Evolutionary conservation across 2,329 filamentous ascomycete species (phyloP).

Genomic region (Botrytis hyacinthi): DNA sequence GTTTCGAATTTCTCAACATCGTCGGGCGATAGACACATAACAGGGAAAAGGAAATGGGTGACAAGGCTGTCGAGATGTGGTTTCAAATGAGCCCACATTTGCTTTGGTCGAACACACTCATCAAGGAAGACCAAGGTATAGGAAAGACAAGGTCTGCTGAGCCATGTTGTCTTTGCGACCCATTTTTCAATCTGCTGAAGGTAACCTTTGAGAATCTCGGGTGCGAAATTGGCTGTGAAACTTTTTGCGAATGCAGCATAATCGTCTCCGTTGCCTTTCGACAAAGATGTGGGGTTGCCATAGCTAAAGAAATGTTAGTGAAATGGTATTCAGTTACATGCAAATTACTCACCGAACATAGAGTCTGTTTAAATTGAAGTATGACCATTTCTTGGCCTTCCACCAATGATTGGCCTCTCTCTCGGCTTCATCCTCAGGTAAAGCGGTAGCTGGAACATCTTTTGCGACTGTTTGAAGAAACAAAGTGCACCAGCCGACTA

Average conservation of each 20-base stretch:
- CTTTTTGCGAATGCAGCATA: constrained; percentile 81
- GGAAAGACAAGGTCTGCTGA: constrained; percentile 89
- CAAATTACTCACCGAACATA: constrained; percentile 71
- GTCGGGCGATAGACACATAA: constrained; percentile 87
- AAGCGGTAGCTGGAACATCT: constrained; percentile 71
- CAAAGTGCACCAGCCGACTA: constrained; percentile 93
- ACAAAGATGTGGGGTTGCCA: constrained; percentile 77
- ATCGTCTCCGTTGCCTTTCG: constrained; percentile 71
- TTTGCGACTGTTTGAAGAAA: constrained; percentile 91
- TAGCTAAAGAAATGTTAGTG: constrained; percentile 57
- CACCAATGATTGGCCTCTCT: constrained; percentile 96
- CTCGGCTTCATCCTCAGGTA: constrained; percentile 77
- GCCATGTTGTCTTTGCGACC: constrained; percentile 91
- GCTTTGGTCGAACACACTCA: constrained; percentile 94
- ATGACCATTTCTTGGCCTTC: constrained; percentile 99
- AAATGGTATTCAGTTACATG: background rate
- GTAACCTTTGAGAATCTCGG: constrained; percentile 94
- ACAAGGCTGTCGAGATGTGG: constrained; percentile 91
- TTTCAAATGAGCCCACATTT: constrained; percentile 93
- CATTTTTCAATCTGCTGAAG: constrained; percentile 94
- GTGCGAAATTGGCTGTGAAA: constrained; percentile 88
- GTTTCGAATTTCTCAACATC: constrained; percentile 92
- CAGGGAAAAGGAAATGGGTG: constrained; percentile 91
- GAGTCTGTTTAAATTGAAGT: constrained; percentile 93
- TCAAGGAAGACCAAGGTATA: constrained; percentile 95